phyloP scores from a whole-genome alignment of 129 eudicot genomes.

The Artemisia tridentata region DNA sequence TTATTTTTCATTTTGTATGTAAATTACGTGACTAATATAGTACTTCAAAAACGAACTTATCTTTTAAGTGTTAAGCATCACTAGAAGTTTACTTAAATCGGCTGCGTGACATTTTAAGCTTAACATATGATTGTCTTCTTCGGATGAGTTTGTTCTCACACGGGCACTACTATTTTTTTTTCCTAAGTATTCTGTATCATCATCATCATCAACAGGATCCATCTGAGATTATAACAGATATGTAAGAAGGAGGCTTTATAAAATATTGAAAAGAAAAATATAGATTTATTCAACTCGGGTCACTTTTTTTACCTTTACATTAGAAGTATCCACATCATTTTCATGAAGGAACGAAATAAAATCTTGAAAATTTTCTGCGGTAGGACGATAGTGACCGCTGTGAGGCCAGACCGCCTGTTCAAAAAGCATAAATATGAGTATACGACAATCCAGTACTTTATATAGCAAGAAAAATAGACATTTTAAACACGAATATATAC shows the following conservation, averaged over 20 bases:
- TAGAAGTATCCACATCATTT: too few species aligned
- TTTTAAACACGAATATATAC: conserved; percentile 17
- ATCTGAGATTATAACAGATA: conserved; percentile 39
- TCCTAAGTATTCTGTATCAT: conserved; percentile 37
- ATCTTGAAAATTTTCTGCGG: too few species aligned
- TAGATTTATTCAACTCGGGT: not conserved
- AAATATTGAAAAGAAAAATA: not conserved
- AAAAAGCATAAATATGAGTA: too few species aligned
- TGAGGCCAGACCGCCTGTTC: too few species aligned
- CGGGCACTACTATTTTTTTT: conserved; percentile 33
- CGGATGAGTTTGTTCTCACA: conserved; percentile 59
- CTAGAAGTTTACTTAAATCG: too few species aligned
- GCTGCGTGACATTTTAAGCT: too few species aligned
- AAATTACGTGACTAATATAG: not conserved
- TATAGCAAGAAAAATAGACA: too few species aligned
- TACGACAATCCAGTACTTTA: too few species aligned
- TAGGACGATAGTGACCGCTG: too few species aligned
- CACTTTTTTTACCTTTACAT: conserved; percentile 30
- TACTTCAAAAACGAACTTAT: not conserved
- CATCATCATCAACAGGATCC: conserved; percentile 76
- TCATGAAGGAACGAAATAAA: too few species aligned
- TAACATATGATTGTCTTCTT: conserved; percentile 17
- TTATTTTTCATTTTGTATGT: not conserved
- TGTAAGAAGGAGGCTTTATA: conserved; percentile 12
- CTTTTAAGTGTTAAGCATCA: not conserved